Base-by-base conservation (phyloP, 176 grass and related monocot genomes). In the Tillandsia fasciculata region DNA sequence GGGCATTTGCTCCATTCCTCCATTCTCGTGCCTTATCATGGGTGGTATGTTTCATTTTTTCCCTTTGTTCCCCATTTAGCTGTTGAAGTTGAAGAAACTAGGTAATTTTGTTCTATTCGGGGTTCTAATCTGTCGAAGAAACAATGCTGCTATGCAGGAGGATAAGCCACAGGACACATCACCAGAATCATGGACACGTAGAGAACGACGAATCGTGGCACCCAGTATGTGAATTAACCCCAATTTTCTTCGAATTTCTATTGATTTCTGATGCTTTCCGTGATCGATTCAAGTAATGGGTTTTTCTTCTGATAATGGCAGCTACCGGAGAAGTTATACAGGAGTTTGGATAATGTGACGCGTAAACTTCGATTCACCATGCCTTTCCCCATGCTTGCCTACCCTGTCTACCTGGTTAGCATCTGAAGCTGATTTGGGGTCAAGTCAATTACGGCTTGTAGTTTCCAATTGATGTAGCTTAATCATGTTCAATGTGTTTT, bases 121-220 rank as follows among this genome's bases (percentile, higher is more conserved):
- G 7, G 3, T 26, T 72, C 53, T 56, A 56, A 72, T 48, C 8
- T n/a, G 28, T 8, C 9, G 33, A 20, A 8, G 13, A 27, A n/a
- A 23, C 18, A 23, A 72, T 61, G 28, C 28, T 61, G 52, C 20
- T 48, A 71, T 82, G 63, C 70, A 96, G 92, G 92, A 89, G 92
- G 74, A 96, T 96, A 75, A 96, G 92, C 78, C 92, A 96, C 67
- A 91, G 88, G 81, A 91, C 92, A 15, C 92, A 96, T 56, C 92
- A 96, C 65, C 92, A 96, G 75, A 84, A 96, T 76, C 92, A 96
- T 18, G 92, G 92, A n/a, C 92, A 96, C 63, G 85, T 96, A 42
- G 92, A 96, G 76, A 96, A 96, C 9, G 92, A 96, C 12, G 92
- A 96, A 53, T 96, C 92, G 23, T 96, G 92, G 92, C 88, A 96